Percentiles rank a stretch among this genome's conserved stretches.
phyloP scores from a whole-genome alignment of 2,329 filamentous ascomycete species.

The Phialemoniopsis sp. region DNA sequence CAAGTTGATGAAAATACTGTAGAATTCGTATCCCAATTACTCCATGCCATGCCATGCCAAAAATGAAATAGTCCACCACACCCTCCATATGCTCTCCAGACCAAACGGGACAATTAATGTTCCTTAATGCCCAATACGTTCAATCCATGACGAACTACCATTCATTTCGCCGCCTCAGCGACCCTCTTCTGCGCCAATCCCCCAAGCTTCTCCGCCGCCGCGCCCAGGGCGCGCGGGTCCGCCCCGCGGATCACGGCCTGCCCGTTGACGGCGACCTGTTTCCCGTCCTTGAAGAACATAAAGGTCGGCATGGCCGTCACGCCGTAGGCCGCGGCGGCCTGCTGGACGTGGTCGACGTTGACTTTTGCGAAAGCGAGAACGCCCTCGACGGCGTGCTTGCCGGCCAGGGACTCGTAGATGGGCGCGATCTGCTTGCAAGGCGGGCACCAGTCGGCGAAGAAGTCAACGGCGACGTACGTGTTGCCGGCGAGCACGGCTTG shows the following conservation, averaged over 20 bases:
- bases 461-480: constrained; percentile 41
- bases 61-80: too few species aligned
- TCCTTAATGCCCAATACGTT: too few species aligned
- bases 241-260: too few species aligned
- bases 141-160: too few species aligned
- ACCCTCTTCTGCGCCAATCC: constrained; percentile 19
- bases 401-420: constrained; percentile 38
- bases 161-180: too few species aligned
- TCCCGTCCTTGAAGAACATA: constrained; percentile 47
- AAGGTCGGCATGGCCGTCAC: constrained; percentile 53
- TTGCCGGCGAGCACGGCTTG: constrained; percentile 28
- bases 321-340: constrained; percentile 40
- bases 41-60: too few species aligned
- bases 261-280: too few species aligned
- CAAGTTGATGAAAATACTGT: too few species aligned
- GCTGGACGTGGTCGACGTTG: constrained; percentile 48
- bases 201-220: constrained; percentile 31
- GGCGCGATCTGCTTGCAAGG: constrained; percentile 45
- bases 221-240: too few species aligned
- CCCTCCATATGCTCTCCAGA: too few species aligned
- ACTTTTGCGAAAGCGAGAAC: constrained; percentile 49
- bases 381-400: constrained; percentile 25
- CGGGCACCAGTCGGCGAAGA: constrained; percentile 47
- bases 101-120: too few species aligned
- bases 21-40: too few species aligned